Conservation (phyloP, 805 yeast genomes). For the Wickerhamomyces rabaulensis region DNA sequence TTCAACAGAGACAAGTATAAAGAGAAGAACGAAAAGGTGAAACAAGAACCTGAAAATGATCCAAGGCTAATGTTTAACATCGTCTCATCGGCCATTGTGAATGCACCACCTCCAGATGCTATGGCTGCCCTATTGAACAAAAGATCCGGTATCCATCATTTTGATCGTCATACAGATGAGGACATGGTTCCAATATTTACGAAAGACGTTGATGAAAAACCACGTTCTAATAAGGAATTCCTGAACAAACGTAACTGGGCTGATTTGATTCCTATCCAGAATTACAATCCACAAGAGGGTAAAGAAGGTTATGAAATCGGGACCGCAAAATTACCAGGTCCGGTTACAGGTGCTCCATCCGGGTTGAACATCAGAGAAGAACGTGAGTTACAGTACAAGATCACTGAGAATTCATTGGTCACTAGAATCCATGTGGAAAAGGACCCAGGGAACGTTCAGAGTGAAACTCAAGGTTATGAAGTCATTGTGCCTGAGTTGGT, state of each 20-base stretch:
- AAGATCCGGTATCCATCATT: constrained; percentile 61
- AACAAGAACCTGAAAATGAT: constrained; percentile 57
- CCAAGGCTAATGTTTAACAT: constrained; percentile 77
- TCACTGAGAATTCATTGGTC: constrained; percentile 51
- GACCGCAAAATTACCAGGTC: constrained; percentile 37
- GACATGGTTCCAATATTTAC: constrained; percentile 73
- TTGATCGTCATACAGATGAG: constrained; percentile 63
- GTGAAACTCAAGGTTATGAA: constrained; percentile 61
- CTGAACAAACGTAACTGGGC: constrained; percentile 69
- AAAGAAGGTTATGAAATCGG: constrained; percentile 26
- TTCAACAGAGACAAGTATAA: constrained; percentile 28
- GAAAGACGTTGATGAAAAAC: constrained; percentile 49
- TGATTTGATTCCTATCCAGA: constrained; percentile 53
- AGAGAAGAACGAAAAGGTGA: constrained; percentile 34
- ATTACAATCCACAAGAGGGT: constrained; percentile 19
- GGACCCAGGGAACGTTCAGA: constrained; percentile 41
- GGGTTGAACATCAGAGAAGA: constrained; percentile 21
- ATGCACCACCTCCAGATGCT: constrained; percentile 88
- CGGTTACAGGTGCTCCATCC: constrained; percentile 20
- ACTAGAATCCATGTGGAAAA: constrained; percentile 72
- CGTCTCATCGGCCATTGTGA: constrained; percentile 84
- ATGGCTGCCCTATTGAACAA: constrained; percentile 72
- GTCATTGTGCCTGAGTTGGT: constrained; percentile 60
- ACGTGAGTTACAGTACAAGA: constrained; percentile 45
- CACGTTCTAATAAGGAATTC: constrained; percentile 45